Base-by-base conservation (phyloP, 345 rosid species). In the Citrus glauca region DNA sequence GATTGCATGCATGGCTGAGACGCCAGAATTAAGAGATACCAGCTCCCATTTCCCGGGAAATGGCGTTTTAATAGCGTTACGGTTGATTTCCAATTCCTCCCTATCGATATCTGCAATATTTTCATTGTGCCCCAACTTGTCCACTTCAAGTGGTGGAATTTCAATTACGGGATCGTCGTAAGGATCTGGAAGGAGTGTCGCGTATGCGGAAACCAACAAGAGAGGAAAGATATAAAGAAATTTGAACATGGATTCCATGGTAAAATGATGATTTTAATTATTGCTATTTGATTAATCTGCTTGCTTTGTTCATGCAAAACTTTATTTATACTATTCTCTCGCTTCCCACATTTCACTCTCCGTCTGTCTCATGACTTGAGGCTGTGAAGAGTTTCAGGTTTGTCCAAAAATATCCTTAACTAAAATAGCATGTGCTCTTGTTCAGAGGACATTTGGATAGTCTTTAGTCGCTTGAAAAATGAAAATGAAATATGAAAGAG, bases 1-100 rank as follows among this genome's bases (percentile, higher is more conserved):
- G 28, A 90, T 81, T 40, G 91, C 69, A 70, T 95, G 98, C 99
- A 93, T 95, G 11, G 90, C 96, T 0, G 97, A 96, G 16, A 94
- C 95, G 5, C 99, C 98, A 0, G 99, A 87, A 69, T 82, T 92
- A 27, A 68, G 4, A 4, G 84, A 69, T 69, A 88, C 88, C 14
- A 93, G 0, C 73, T 90, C 91, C 97, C 97, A 92, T 7, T 64
- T 20, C 7, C 98, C 99, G 24, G 48, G 78, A 69, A 73, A 87
- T n/a, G 48, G 66, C 19, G 67, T 75, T 66, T 48, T 22, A 20
- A 25, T 1, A 42, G 10, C 53, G 30, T 9, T 17, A 7, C 30
- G 13, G 5, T 57, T 4, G 14, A 22, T 9, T 50, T 11, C 30
- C 71, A 38, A 13, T 11, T 60, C 50, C 66, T n/a, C 17, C 17